Evolutionary conservation across 768 basidiomycete genomes (phyloP).

Genomic region (Chiua virens): DNA sequence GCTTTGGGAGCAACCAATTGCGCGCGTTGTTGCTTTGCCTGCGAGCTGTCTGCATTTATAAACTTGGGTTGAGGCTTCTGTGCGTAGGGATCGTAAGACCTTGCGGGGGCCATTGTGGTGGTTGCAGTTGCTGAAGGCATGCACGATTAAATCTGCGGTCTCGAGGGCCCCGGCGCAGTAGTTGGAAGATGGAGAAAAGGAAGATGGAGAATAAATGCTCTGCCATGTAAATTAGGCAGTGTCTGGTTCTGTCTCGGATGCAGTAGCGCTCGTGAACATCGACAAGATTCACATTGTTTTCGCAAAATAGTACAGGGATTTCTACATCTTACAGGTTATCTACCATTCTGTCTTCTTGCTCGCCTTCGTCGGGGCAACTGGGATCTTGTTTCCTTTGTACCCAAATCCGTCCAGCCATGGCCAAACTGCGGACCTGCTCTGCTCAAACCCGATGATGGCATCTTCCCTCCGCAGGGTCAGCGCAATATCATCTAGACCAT

Average conservation of each 20-base stretch:
- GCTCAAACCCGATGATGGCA: constrained; percentile 79
- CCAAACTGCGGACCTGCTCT: constrained; percentile 73
- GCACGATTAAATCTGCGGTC: not conserved
- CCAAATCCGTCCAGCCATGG: constrained; percentile 98
- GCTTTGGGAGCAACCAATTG: constrained; percentile 18
- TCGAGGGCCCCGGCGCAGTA: not conserved
- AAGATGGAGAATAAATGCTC: constrained; percentile 1
- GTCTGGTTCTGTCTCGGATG: constrained; percentile 15
- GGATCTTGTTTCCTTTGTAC: constrained; percentile 78
- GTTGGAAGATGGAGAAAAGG: constrained; percentile 2
- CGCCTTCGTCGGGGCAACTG: constrained; percentile 42
- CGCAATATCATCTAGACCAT: constrained; percentile 96
- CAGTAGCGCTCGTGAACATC: constrained; percentile 2
- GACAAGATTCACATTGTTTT: constrained; percentile 6
- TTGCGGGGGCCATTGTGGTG: constrained; percentile 11
- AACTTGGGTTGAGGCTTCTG: constrained; percentile 17
- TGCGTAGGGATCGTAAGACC: constrained; percentile 10
- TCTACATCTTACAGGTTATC: constrained; percentile 8
- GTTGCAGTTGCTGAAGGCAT: constrained; percentile 18
- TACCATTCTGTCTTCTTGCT: constrained; percentile 73
- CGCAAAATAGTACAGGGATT: not conserved
- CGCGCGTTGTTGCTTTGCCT: constrained; percentile 14
- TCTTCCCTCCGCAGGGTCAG: constrained; percentile 82
- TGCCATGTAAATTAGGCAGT: constrained; percentile 8
- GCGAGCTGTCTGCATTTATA: constrained; percentile 4